These are phyloP conservation scores for Tuber brumale DNA, from an alignment of 495 filamentous ascomycete species.

Conservation along the genomic window DNA sequence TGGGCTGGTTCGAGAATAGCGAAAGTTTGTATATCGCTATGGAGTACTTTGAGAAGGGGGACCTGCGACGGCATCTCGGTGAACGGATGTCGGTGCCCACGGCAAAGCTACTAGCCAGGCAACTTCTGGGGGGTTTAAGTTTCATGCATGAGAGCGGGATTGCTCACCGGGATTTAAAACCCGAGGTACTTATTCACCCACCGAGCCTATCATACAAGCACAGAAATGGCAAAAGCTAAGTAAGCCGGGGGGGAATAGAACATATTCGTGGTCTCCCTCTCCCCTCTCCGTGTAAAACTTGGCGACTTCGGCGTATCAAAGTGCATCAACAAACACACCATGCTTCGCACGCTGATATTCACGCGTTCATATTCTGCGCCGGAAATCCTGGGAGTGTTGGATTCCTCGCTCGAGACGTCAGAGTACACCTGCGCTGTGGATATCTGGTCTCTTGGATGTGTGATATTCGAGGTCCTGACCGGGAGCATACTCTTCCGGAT, in stretches of 20 bases:
- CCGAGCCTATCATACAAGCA: constrained; percentile 22
- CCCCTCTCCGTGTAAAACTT: constrained; percentile 47
- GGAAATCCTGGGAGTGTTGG: constrained; percentile 36
- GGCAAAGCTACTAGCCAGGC: constrained; percentile 43
- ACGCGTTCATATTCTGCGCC: constrained; percentile 45
- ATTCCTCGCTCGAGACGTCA: constrained; percentile 3
- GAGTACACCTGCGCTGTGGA: constrained; percentile 13
- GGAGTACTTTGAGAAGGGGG: constrained; percentile 46
- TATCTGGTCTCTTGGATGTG: constrained; percentile 17
- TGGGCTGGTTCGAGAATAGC: constrained; percentile 45
- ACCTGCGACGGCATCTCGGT: constrained; percentile 40
- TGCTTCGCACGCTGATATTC: constrained; percentile 39
- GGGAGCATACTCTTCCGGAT: constrained; percentile 1
- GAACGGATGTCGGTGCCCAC: constrained; percentile 43
- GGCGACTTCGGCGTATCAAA: constrained; percentile 52
- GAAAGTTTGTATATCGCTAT: constrained; percentile 44
- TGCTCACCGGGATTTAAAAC: constrained; percentile 51
- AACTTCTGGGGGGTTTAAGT: constrained; percentile 47
- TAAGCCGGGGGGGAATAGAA: constrained; percentile 32
- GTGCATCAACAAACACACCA: constrained; percentile 37
- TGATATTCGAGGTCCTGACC: constrained; percentile 6
- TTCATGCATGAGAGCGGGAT: constrained; percentile 50
- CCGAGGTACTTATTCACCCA: constrained; percentile 43
- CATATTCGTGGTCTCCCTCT: constrained; percentile 39
- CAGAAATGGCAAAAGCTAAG: neutral